These are phyloP conservation scores for Seiridium cupressi DNA, from an alignment of 2,329 filamentous ascomycete species.

Conservation along the genomic window DNA sequence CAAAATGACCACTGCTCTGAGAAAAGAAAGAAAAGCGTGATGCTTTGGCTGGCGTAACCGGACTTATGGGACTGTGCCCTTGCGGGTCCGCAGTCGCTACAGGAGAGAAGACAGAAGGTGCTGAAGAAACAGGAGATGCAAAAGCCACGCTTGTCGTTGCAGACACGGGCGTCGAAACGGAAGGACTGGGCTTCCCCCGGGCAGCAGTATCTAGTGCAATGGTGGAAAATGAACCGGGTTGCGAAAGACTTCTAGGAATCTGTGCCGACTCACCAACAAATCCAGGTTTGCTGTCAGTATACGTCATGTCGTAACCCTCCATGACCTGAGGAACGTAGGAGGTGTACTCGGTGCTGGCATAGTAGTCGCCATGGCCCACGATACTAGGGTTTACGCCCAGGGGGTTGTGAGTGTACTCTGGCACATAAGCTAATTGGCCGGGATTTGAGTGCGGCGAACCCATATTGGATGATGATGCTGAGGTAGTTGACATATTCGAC, in stretches of 20 bases:
- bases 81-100: constrained; percentile 16
- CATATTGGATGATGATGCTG: constrained; percentile 64
- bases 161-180: constrained; percentile 24
- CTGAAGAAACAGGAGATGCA: constrained; percentile 21
- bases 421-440: constrained; percentile 53
- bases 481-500: constrained; percentile 60
- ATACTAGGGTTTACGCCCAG: constrained; percentile 63
- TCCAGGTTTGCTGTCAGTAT: constrained; percentile 44
- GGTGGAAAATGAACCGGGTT: constrained; percentile 12
- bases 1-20: constrained; percentile 52
- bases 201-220: constrained; percentile 26
- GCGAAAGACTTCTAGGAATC: constrained; percentile 28
- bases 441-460: constrained; percentile 66
- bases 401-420: constrained; percentile 55
- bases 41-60: constrained; percentile 18
- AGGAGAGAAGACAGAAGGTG: constrained; percentile 31
- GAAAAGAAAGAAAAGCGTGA: constrained; percentile 44
- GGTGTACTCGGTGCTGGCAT: constrained; percentile 52
- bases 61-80: constrained; percentile 27
- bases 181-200: constrained; percentile 16
- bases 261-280: constrained; percentile 57
- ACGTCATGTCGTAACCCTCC: constrained; percentile 49
- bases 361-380: constrained; percentile 55
- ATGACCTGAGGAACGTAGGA: constrained; percentile 45
- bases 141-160: constrained; percentile 26